These are phyloP conservation scores for Rhizopogon parksii DNA, from an alignment of 1,284 basidiomycete species.

Conservation along the genomic window DNA sequence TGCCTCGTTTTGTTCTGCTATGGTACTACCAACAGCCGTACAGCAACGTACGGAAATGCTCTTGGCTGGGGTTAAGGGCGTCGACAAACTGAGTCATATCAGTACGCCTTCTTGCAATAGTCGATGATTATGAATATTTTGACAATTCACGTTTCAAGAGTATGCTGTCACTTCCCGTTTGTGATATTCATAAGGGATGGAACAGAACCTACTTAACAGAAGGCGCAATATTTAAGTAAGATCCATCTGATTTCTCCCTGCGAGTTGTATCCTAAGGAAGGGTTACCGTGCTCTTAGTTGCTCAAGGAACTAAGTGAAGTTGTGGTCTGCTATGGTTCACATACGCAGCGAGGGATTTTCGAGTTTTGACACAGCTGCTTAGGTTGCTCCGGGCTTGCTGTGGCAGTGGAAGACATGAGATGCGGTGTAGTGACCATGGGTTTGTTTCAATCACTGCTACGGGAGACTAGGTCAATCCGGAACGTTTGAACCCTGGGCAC, in stretches of 20 bases:
- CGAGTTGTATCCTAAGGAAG: conserved; percentile 8
- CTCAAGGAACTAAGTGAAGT: conserved; percentile 9
- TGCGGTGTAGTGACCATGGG: too few species aligned
- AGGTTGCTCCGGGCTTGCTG: background rate
- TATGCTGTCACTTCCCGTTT: conserved; percentile 28
- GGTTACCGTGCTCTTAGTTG: background rate
- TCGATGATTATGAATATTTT: background rate
- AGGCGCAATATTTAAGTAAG: too few species aligned
- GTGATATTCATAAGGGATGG: background rate
- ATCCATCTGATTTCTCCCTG: background rate
- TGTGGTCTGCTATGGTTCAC: background rate
- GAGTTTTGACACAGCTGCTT: background rate
- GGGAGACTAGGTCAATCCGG: too few species aligned
- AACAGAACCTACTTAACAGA: background rate
- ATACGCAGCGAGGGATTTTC: conserved; percentile 1
- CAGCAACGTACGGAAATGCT: background rate
- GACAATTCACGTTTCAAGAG: conserved; percentile 23
- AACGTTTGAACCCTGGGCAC: too few species aligned
- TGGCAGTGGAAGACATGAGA: too few species aligned
- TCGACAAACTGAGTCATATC: conserved; percentile 5
- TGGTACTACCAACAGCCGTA: too few species aligned
- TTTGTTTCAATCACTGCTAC: too few species aligned
- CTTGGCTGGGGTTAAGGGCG: conserved; percentile 6
- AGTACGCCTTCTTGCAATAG: background rate
- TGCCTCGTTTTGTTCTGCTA: too few species aligned